A percentile compares a stretch with the other conserved stretches of the same genome.
phyloP scores from a whole-genome alignment of 1,139 yeast species.

The Pichia norvegensis region DNA sequence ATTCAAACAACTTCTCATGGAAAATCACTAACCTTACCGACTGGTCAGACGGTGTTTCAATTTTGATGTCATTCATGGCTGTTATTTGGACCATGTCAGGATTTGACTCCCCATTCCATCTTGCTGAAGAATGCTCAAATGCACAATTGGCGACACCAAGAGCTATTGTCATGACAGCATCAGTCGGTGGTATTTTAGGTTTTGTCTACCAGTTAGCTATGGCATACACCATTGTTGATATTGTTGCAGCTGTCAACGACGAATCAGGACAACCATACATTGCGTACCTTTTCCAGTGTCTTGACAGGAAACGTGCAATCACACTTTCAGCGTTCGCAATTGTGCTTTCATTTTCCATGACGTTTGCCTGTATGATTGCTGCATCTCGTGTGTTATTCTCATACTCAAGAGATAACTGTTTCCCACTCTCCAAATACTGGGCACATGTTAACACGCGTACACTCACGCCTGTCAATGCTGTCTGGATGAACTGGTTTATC shows the following conservation, averaged over 20 bases:
- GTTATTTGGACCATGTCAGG: conserved; percentile 76
- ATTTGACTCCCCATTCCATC: conserved; percentile 66
- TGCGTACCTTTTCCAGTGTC: conserved; percentile 46
- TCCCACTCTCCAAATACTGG: conserved; percentile 53
- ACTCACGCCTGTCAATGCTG: conserved; percentile 65
- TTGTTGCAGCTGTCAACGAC: conserved; percentile 42
- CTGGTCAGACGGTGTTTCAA: conserved; percentile 58
- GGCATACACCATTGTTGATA: conserved; percentile 54
- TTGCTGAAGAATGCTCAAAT: conserved; percentile 64
- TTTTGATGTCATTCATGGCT: conserved; percentile 55
- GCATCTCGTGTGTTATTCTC: conserved; percentile 66
- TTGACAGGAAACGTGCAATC: conserved; percentile 38
- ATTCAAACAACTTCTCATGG: conserved; percentile 49
- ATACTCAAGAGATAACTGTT: conserved; percentile 62
- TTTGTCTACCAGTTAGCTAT: conserved; percentile 58
- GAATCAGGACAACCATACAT: conserved; percentile 65
- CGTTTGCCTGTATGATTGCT: conserved; percentile 62
- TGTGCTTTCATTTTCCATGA: conserved; percentile 58
- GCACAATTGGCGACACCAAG: conserved; percentile 52
- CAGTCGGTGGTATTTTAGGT: conserved; percentile 54
- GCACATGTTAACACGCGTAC: conserved; percentile 46
- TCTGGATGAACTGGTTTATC: conserved; percentile 52
- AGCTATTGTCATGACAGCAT: conserved; percentile 60
- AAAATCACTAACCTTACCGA: conserved; percentile 53
- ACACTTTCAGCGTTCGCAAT: conserved; percentile 55